Evolutionary conservation across 768 basidiomycete species (phyloP).

Genomic region (Phlegmacium glaucopus): DNA sequence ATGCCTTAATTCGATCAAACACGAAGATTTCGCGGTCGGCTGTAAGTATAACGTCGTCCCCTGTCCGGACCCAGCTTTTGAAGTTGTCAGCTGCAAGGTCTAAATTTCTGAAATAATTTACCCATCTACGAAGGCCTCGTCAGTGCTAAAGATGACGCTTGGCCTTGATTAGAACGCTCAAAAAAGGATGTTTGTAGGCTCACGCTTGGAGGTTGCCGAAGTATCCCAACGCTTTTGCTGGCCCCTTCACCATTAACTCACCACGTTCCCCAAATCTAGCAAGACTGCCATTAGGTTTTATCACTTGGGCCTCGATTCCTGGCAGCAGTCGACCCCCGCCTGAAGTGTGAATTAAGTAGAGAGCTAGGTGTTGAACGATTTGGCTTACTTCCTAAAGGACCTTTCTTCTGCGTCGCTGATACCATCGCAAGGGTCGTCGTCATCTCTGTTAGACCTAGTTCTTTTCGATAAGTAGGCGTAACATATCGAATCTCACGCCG

Average conservation of each 20-base stretch:
- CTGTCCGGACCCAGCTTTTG: conserved; percentile 60
- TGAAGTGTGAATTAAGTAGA: conserved; percentile 12
- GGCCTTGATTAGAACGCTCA: conserved; percentile 5
- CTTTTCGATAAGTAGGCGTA: not conserved
- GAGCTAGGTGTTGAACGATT: conserved; percentile 7
- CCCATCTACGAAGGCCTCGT: conserved; percentile 59
- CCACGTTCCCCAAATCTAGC: conserved; percentile 43
- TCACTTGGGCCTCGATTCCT: conserved; percentile 40
- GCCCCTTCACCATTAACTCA: conserved; percentile 45
- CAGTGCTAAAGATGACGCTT: conserved; percentile 38
- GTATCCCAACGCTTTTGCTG: conserved; percentile 40
- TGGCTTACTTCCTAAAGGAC: conserved; percentile 34
- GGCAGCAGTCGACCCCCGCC: conserved; percentile 42
- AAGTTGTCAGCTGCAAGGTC: not conserved
- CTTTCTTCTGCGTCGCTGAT: conserved; percentile 35
- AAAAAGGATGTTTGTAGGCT: conserved; percentile 22
- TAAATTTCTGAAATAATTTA: conserved; percentile 21
- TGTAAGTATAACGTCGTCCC: conserved; percentile 53
- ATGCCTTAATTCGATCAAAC: conserved; percentile 59
- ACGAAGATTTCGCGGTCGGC: conserved; percentile 52
- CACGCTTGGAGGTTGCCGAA: conserved; percentile 50
- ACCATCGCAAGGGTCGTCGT: conserved; percentile 47
- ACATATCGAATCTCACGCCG: not conserved
- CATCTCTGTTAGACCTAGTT: conserved; percentile 30
- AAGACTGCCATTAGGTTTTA: conserved; percentile 43